A percentile compares a stretch with the other conserved stretches of the same genome.
Conservation (phyloP, 225 moss, liverwort and hornwort genomes). For the Anthoceros angustus region DNA sequence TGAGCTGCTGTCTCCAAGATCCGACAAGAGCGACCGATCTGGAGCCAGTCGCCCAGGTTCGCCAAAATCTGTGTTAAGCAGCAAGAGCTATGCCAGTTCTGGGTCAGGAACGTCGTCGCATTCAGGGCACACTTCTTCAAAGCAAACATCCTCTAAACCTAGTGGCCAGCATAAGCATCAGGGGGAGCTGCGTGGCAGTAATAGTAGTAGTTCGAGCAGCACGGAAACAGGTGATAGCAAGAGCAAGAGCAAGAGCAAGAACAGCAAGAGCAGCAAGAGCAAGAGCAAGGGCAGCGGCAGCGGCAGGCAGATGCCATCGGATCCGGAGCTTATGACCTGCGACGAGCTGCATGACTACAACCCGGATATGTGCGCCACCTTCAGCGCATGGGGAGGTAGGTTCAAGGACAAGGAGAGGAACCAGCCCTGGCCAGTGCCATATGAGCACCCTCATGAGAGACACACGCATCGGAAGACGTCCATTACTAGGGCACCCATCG, state of each 20-base stretch:
- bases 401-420: constrained; percentile 2
- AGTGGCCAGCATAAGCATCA: background rate
- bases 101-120: background rate
- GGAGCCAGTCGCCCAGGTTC: background rate
- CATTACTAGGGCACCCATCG: background rate
- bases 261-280: background rate
- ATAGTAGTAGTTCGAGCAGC: background rate
- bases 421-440: background rate
- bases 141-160: background rate
- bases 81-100: background rate
- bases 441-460: background rate
- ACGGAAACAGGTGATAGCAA: background rate
- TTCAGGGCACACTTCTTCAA: background rate
- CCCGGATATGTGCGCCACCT: background rate
- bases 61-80: background rate
- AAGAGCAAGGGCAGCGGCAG: background rate
- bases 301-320: background rate
- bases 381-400: background rate
- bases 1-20: constrained; percentile 4
- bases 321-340: background rate
- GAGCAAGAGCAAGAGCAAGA: background rate
- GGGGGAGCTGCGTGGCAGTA: background rate
- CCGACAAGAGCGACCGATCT: background rate
- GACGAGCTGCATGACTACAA: background rate
- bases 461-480: background rate